phyloP scores from a whole-genome alignment of 78 protist genomes.

The Dictyostelium firmibasis region DNA sequence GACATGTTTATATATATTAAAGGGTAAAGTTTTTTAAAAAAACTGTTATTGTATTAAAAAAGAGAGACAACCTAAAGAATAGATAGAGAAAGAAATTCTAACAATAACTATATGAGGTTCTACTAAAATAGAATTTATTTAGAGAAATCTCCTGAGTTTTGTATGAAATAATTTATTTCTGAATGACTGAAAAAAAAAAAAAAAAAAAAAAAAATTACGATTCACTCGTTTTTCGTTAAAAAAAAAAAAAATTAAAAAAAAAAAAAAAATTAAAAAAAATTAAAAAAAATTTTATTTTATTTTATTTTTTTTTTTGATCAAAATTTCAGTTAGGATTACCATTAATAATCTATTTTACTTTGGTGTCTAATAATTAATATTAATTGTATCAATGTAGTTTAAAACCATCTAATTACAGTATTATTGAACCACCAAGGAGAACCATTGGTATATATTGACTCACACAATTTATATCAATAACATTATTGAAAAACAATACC shows the following conservation, averaged over 20 bases:
- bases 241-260: constrained; percentile 12
- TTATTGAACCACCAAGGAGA: too few relatives aligned
- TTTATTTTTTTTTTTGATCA: too few relatives aligned
- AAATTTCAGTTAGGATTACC: too few relatives aligned
- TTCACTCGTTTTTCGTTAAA: background rate
- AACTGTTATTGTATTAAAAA: background rate
- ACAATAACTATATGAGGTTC: constrained; percentile 12
- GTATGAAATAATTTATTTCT: background rate
- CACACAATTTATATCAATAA: too few relatives aligned
- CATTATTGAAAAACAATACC: too few relatives aligned
- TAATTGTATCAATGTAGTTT: too few relatives aligned
- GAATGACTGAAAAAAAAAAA: constrained; percentile 4
- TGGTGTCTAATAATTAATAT: too few relatives aligned
- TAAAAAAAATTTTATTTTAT: background rate
- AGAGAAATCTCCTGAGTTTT: constrained; percentile 1
- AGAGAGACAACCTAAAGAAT: background rate
- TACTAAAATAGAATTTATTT: background rate
- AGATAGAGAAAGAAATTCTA: constrained; percentile 1
- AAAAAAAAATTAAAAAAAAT: background rate
- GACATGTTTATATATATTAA: background rate
- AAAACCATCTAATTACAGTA: too few relatives aligned
- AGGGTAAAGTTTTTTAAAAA: background rate
- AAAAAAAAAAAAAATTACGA: background rate
- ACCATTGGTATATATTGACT: too few relatives aligned
- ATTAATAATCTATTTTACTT: too few relatives aligned